These are phyloP conservation scores for Begonia peltatifolia DNA, from an alignment of 306 rosid species.

Conservation along the genomic window DNA sequence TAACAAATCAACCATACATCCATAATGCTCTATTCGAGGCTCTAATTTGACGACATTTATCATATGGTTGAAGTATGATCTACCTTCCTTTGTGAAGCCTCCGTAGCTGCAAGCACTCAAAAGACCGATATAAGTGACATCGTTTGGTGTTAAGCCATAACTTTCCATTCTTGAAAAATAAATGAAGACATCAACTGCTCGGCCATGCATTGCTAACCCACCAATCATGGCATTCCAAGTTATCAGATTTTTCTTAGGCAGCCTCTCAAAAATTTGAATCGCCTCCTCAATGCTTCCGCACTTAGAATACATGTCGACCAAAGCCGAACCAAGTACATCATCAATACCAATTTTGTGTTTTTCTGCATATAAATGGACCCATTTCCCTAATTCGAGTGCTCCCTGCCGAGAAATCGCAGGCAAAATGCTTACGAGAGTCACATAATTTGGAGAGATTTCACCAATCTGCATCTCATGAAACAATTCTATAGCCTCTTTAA, in stretches of 20 bases:
- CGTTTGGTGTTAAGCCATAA: conserved; percentile 42
- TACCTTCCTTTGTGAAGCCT: conserved; percentile 51
- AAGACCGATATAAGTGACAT: conserved; percentile 46
- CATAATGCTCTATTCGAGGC: conserved; percentile 68
- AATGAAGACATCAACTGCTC: conserved; percentile 27
- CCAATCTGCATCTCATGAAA: conserved; percentile 46
- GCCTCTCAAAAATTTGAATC: conserved; percentile 45
- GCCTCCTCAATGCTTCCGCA: conserved; percentile 76
- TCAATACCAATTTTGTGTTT: conserved; percentile 33
- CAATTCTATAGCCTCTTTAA: conserved; percentile 41
- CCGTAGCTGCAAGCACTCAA: conserved; percentile 74
- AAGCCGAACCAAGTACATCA: conserved; percentile 67
- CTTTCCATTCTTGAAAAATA: conserved; percentile 38
- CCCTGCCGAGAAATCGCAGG: conserved; percentile 61
- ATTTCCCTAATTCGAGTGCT: conserved; percentile 56
- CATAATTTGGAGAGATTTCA: conserved; percentile 38
- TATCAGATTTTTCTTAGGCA: conserved; percentile 42
- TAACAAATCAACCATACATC: conserved; percentile 69
- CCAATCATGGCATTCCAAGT: conserved; percentile 57
- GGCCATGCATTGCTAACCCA: conserved; percentile 69
- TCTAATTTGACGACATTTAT: conserved; percentile 26
- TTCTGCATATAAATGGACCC: conserved; percentile 57
- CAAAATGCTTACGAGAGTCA: conserved; percentile 56
- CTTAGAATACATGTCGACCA: conserved; percentile 63
- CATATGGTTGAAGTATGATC: conserved; percentile 47